phyloP scores from a whole-genome alignment of 257 asterid species.

The Ocimum tenuiflorum region DNA sequence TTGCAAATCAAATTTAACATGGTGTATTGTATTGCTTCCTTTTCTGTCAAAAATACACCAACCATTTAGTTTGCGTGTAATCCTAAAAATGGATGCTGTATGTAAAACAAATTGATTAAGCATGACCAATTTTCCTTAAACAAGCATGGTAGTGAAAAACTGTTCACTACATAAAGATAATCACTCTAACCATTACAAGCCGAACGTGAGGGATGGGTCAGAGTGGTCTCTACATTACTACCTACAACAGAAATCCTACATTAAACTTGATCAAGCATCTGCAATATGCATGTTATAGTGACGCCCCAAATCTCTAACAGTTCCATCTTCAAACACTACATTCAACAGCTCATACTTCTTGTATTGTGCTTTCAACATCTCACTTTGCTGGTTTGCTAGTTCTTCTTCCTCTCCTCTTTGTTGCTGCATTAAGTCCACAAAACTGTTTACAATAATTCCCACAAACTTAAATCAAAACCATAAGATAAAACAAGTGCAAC shows the following conservation, averaged over 20 bases:
- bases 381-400: constrained; percentile 50
- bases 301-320: constrained; percentile 27
- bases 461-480: not conserved
- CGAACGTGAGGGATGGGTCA: no score
- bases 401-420: constrained; percentile 44
- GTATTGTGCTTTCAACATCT: constrained; percentile 34
- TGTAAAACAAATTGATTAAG: no score
- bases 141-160: not conserved
- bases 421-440: constrained; percentile 23
- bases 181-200: no score
- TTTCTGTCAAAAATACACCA: not conserved
- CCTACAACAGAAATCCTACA: not conserved
- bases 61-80: not conserved
- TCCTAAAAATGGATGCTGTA: not conserved
- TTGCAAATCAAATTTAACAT: not conserved
- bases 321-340: constrained; percentile 36
- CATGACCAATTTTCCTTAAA: no score
- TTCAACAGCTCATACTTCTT: constrained; percentile 47
- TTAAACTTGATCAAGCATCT: constrained; percentile 31
- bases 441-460: not conserved
- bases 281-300: constrained; percentile 27
- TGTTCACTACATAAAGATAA: not conserved
- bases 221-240: not conserved
- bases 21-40: not conserved
- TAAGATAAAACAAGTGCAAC: constrained; percentile 23